Percentiles rank a stretch among this genome's conserved stretches.
Conservation (phyloP, 441 rosid species). For the Omphalea diandra region DNA sequence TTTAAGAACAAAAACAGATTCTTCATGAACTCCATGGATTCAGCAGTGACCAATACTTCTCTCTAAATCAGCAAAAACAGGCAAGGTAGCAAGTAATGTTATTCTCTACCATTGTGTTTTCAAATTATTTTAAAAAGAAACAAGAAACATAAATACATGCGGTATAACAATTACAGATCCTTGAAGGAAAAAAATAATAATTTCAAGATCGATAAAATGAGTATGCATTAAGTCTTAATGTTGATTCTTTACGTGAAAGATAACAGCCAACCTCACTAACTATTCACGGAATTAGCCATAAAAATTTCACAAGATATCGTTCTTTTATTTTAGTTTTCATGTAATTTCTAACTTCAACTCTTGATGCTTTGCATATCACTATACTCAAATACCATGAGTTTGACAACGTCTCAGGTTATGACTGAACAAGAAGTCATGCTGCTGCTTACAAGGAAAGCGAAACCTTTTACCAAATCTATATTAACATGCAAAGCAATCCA, state of each 20-base stretch:
- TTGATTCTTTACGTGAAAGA: neutral
- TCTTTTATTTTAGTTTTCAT: neutral
- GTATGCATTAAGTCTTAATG: neutral
- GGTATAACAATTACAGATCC: neutral
- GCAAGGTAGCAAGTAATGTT: neutral
- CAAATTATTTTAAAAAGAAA: neutral
- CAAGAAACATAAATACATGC: neutral
- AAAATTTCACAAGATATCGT: neutral
- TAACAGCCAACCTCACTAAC: neutral
- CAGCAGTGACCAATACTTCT: slow-evolving; percentile 48
- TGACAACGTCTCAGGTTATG: neutral
- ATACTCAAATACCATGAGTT: neutral
- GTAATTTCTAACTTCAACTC: neutral
- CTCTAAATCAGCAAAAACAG: slow-evolving; percentile 32
- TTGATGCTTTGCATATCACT: neutral
- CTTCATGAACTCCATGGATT: slow-evolving; percentile 47
- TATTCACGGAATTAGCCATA: neutral
- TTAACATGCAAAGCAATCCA: neutral
- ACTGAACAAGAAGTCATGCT: neutral
- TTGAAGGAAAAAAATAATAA: neutral
- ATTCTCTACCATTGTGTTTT: neutral
- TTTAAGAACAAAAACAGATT: slow-evolving; percentile 41
- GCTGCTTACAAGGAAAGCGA: neutral
- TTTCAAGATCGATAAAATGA: neutral
- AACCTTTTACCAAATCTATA: neutral